phyloP scores from a whole-genome alignment of 352 stramenopile genomes.

The Globisporangium lucens region DNA sequence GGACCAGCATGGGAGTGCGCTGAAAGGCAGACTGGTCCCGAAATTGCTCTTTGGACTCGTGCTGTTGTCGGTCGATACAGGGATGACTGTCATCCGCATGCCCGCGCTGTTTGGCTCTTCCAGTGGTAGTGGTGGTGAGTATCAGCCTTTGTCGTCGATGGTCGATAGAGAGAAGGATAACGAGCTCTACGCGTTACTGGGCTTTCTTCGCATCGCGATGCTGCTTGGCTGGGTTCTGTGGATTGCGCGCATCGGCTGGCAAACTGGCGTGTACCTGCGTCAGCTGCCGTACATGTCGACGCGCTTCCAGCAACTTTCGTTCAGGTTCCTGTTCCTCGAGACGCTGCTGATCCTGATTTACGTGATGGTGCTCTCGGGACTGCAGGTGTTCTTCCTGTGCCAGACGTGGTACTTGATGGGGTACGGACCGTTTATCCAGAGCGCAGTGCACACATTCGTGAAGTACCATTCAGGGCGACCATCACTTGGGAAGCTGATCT shows the following conservation, averaged over 20 bases:
- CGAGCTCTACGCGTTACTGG: conserved; percentile 64
- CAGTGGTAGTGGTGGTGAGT: background rate
- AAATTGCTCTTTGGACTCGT: conserved; percentile 44
- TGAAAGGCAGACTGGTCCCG: conserved; percentile 16
- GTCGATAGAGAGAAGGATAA: conserved; percentile 27
- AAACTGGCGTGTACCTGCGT: conserved; percentile 58
- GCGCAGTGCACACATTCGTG: conserved; percentile 63
- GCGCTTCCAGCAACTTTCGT: conserved; percentile 85
- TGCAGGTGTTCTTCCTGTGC: conserved; percentile 62
- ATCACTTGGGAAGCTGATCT: conserved; percentile 69
- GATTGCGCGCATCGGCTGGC: conserved; percentile 56
- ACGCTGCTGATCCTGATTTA: conserved; percentile 76
- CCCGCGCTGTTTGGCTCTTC: conserved; percentile 39
- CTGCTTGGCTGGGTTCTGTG: conserved; percentile 72
- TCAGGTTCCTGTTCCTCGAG: conserved; percentile 79
- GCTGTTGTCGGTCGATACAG: conserved; percentile 46
- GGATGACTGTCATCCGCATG: conserved; percentile 67
- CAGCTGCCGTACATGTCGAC: conserved; percentile 81
- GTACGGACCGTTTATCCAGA: conserved; percentile 65
- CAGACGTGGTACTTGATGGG: conserved; percentile 69
- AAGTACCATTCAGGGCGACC: conserved; percentile 50
- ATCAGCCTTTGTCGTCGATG: background rate
- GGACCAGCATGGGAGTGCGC: conserved; percentile 45
- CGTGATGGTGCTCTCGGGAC: conserved; percentile 56
- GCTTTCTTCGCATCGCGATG: conserved; percentile 55